These are phyloP conservation scores for Psilocybe cubensis DNA, from an alignment of 768 basidiomycete genomes.

Conservation along the genomic window DNA sequence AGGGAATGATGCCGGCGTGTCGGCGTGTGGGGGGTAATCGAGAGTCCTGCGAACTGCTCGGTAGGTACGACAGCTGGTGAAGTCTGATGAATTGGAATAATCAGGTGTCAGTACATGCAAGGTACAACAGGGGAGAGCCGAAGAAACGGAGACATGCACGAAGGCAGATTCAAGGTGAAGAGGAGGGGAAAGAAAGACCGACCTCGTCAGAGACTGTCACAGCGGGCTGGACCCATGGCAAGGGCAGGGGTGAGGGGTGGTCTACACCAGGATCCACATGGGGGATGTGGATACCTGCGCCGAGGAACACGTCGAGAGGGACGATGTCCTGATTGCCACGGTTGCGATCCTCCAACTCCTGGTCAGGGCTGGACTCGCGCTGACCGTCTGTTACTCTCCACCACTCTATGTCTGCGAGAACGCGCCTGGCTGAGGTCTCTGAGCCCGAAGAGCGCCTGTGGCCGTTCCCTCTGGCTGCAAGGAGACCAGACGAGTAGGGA, in stretches of 20 bases:
- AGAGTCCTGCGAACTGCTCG: slow-evolving; percentile 55
- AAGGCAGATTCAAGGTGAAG: background rate
- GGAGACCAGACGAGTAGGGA: slow-evolving; percentile 57
- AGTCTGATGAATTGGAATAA: slow-evolving; percentile 25
- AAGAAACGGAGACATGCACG: slow-evolving; percentile 8
- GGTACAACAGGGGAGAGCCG: slow-evolving; percentile 14
- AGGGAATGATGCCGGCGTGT: slow-evolving; percentile 41
- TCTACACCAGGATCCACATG: slow-evolving; percentile 41
- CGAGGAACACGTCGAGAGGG: slow-evolving; percentile 21
- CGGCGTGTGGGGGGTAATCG: slow-evolving; percentile 58
- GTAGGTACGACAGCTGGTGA: slow-evolving; percentile 36
- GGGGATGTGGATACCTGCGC: slow-evolving; percentile 35
- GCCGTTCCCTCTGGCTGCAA: slow-evolving; percentile 41
- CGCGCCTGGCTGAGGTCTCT: slow-evolving; percentile 64
- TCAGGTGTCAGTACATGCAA: slow-evolving; percentile 18
- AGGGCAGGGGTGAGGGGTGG: slow-evolving; percentile 38
- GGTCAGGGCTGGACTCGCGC: slow-evolving; percentile 48
- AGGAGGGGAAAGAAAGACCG: slow-evolving; percentile 20
- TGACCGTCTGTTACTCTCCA: slow-evolving; percentile 82
- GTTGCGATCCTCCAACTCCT: slow-evolving; percentile 44
- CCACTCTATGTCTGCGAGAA: slow-evolving; percentile 89
- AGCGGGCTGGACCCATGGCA: slow-evolving; percentile 31
- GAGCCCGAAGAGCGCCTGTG: slow-evolving; percentile 72
- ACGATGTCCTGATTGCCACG: slow-evolving; percentile 40
- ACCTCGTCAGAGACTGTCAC: slow-evolving; percentile 40